phyloP scores from a whole-genome alignment of 2,329 filamentous ascomycete genomes.

The Leptographium procerum region DNA sequence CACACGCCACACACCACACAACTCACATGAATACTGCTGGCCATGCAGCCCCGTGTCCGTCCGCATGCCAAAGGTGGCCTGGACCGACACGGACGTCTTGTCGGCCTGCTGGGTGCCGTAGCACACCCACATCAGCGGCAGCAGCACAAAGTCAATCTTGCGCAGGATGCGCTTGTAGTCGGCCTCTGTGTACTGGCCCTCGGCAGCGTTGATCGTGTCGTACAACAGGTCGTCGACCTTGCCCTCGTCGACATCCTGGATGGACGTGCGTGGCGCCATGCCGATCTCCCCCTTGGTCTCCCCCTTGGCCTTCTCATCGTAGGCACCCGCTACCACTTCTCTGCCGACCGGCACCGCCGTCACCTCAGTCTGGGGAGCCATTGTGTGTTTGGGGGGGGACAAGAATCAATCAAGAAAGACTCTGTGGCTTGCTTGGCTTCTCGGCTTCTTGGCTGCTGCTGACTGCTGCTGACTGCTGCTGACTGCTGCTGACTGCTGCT shows the following conservation, averaged over 20 bases:
- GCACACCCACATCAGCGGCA: constrained; percentile 26
- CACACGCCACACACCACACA: no score
- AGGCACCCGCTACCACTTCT: no score
- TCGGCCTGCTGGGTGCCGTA: constrained; percentile 37
- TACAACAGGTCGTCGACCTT: neutral
- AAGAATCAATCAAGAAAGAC: neutral
- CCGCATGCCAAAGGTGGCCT: constrained; percentile 26
- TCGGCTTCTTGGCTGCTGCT: no score
- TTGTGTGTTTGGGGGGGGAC: neutral
- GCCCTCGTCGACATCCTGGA: neutral
- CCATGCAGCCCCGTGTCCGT: constrained; percentile 18
- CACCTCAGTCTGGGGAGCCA: neutral
- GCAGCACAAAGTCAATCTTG: constrained; percentile 24
- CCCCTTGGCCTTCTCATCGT: neutral
- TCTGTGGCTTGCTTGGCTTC: neutral
- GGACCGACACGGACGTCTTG: constrained; percentile 29
- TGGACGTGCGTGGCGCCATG: neutral
- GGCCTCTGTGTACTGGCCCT: neutral
- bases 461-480: no score
- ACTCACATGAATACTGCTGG: constrained; percentile 13
- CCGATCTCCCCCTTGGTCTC: neutral
- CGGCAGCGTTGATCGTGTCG: neutral
- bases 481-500: no score
- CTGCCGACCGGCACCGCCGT: neutral
- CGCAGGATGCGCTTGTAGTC: constrained; percentile 11